Percentiles rank a stretch among this genome's conserved stretches.
These are phyloP conservation scores for Exophiala calicioides DNA, from an alignment of 2,329 filamentous ascomycete species.

Conservation along the genomic window DNA sequence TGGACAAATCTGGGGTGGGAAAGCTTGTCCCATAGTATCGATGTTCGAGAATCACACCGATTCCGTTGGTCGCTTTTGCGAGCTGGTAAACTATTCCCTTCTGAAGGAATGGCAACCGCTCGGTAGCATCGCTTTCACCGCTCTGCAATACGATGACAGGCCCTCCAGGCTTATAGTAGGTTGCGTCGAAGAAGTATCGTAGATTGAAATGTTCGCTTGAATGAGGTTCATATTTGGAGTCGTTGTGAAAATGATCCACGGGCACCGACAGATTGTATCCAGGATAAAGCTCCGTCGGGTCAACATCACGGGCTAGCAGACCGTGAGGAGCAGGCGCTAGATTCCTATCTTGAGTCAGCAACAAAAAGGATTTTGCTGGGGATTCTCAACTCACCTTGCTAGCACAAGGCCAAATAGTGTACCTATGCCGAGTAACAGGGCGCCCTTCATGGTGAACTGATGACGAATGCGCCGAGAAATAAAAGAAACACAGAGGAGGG, in stretches of 20 bases:
- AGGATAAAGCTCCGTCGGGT: conserved; percentile 42
- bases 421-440: conserved; percentile 8
- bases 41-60: conserved; percentile 82
- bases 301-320: conserved; percentile 19
- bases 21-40: conserved; percentile 81
- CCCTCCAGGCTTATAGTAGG: conserved; percentile 72
- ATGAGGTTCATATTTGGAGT: conserved; percentile 75
- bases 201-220: conserved; percentile 66
- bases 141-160: conserved; percentile 76
- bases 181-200: conserved; percentile 81
- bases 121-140: conserved; percentile 68
- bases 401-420: conserved; percentile 12
- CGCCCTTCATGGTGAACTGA: conserved; percentile 13
- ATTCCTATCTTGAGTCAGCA: conserved; percentile 13
- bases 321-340: conserved; percentile 18
- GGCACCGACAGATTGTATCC: conserved; percentile 57
- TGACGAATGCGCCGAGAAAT: neutral
- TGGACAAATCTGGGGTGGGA: conserved; percentile 66
- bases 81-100: conserved; percentile 76
- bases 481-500: neutral
- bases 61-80: conserved; percentile 67
- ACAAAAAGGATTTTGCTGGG: neutral
- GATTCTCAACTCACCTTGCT: conserved; percentile 11
- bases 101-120: conserved; percentile 68
- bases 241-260: conserved; percentile 82